Evolutionary conservation across 1,139 yeast species (phyloP).

Genomic region (Kodamaea suecica): DNA sequence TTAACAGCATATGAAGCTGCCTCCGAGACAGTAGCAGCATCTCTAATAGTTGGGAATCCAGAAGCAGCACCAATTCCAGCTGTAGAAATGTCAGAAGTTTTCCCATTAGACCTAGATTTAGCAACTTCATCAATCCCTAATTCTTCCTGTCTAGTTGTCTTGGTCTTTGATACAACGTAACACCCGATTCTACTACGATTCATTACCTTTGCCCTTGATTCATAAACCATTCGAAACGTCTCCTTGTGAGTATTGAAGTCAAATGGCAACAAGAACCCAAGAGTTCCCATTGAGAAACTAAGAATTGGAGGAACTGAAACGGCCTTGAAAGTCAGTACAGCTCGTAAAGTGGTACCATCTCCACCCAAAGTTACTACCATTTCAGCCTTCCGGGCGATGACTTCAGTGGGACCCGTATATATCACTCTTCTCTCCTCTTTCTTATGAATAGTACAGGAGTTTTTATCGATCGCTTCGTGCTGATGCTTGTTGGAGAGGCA

Average conservation of each 20-base stretch:
- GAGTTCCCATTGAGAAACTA: conserved; percentile 85
- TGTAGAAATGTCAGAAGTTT: neutral
- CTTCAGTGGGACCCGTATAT: conserved; percentile 58
- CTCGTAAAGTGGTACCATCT: conserved; percentile 87
- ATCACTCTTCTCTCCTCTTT: conserved; percentile 17
- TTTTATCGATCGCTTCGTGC: conserved; percentile 16
- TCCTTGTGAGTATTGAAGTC: conserved; percentile 58
- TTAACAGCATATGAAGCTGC: conserved; percentile 72
- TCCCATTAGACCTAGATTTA: too few species aligned
- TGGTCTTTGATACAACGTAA: conserved; percentile 38
- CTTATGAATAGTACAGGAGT: conserved; percentile 4
- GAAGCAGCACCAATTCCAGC: too few species aligned
- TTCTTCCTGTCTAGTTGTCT: conserved; percentile 6
- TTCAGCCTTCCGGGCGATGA: conserved; percentile 60
- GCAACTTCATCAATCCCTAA: too few species aligned
- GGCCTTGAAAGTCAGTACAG: conserved; percentile 63
- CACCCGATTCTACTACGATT: conserved; percentile 79
- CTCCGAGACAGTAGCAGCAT: conserved; percentile 17
- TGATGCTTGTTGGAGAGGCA: conserved; percentile 8
- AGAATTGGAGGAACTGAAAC: conserved; percentile 81
- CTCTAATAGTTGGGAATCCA: conserved; percentile 11
- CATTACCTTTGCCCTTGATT: conserved; percentile 65
- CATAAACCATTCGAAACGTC: conserved; percentile 66
- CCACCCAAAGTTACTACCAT: conserved; percentile 87
- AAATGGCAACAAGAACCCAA: conserved; percentile 88